Base-by-base conservation (phyloP, 352 stramenopile species). In the Pythium volutum region DNA sequence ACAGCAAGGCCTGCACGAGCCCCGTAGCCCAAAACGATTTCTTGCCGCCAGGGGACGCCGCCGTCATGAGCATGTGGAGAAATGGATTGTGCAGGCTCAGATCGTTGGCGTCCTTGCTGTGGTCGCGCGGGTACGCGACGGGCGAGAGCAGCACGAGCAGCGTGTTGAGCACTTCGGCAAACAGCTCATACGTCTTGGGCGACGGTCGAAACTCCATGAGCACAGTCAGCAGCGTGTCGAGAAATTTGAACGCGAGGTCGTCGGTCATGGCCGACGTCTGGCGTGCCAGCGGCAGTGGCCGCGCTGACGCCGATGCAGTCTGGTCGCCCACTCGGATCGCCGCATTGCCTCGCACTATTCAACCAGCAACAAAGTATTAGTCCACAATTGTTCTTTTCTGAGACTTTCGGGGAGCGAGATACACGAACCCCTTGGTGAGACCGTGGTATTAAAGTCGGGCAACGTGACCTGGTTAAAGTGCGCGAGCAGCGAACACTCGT, bases 121-220 rank as follows among this genome's bases (percentile, higher is more conserved):
- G 74, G 45, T 87, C 74, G 10, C 75, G 78, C 3, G 79, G 77
- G 54, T 86, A 93, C 10, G 72, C 78, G 20, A 88, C 77, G 1
- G 84, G 76, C 1, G 84, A 77, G 4, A 91, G 66, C 18, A 94
- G 71, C 38, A 89, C 79, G 15, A 94, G 70, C 25, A 94, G 52
- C 27, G 71, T 85, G 53, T 81, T 94, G 16, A 94, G 59, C 3
- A 87, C 70, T 73, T 92, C 84, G n/a, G 91, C 69, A 42, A 91
- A 80, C 31, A 94, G 43, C 25, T 89, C 82, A 54, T 91, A 84
- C 27, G 82, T 92, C 26, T 75, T 69, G 7, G 60, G 25, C 76
- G 71, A 89, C 2, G 84, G 81, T 9, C 66, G 34, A 3, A 78
- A 87, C n/a, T 91, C 73, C 23, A 88, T 73, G 18, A 91, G 42